Conservation (phyloP, 2,329 filamentous ascomycete species). For the Penicillium sp. region DNA sequence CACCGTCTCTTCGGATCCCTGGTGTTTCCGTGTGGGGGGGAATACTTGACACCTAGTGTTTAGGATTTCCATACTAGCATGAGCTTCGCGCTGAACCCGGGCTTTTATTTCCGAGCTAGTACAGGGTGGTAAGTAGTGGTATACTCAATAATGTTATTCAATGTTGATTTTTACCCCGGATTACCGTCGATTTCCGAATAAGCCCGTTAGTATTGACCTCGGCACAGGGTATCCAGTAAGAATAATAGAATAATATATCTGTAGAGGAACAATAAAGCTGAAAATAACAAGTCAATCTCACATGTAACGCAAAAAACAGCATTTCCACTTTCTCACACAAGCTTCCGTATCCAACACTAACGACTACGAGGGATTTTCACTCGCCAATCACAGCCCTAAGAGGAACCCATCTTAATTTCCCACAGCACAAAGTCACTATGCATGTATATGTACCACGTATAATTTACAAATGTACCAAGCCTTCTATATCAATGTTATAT, state of each 20-base stretch:
- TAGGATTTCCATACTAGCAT: neutral
- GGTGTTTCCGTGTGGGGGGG: neutral
- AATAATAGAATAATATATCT: neutral
- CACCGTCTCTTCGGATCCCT: conserved; percentile 5
- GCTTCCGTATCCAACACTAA: conserved; percentile 6
- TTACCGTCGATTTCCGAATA: conserved; percentile 4
- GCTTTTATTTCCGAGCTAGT: neutral
- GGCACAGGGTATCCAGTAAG: neutral
- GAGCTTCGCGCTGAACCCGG: conserved; percentile 1
- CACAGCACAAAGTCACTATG: neutral
- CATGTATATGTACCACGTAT: neutral
- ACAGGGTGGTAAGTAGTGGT: neutral
- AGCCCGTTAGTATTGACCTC: neutral
- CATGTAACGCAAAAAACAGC: neutral
- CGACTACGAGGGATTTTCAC: conserved; percentile 12
- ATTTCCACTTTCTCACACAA: conserved; percentile 8
- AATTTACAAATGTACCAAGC: neutral
- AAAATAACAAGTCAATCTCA: neutral
- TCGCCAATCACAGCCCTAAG: conserved; percentile 5
- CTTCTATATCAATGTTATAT: neutral
- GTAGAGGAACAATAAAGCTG: neutral
- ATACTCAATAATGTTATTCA: neutral
- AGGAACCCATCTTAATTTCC: conserved; percentile 4
- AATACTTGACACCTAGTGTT: neutral
- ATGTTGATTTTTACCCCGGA: conserved; percentile 7